These are phyloP conservation scores for Penicillium frequentans DNA, from an alignment of 2,329 filamentous ascomycete species.

Conservation along the genomic window DNA sequence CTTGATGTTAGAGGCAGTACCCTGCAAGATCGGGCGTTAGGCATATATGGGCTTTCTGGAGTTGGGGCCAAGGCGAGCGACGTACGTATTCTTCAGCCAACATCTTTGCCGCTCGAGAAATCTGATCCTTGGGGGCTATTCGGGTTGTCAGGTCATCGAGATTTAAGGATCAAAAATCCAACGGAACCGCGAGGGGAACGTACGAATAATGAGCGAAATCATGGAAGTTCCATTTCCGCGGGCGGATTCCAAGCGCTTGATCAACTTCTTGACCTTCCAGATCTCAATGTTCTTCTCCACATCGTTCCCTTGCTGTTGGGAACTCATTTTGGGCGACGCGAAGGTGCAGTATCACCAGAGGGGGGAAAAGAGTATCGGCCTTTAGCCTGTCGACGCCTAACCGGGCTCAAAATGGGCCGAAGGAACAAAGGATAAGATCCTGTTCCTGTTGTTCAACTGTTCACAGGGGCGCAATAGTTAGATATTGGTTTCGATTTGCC, in stretches of 20 bases:
- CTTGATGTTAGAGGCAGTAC: slow-evolving; percentile 99
- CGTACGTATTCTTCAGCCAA: slow-evolving; percentile 99
- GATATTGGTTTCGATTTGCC: slow-evolving; percentile 8
- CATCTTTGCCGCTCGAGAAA: slow-evolving; percentile 97
- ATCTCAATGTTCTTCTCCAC: slow-evolving; percentile 96
- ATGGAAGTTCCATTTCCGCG: slow-evolving; percentile 98
- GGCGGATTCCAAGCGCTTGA: slow-evolving; percentile 96
- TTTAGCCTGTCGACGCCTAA: slow-evolving; percentile 24
- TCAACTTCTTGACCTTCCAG: slow-evolving; percentile 97
- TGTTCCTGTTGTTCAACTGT: slow-evolving; percentile 2
- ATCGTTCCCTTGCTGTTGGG: slow-evolving; percentile 75
- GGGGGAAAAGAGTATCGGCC: slow-evolving; percentile 7
- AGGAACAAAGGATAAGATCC: slow-evolving; percentile 22
- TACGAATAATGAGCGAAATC: slow-evolving; percentile 99
- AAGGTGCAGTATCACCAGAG: slow-evolving; percentile 26
- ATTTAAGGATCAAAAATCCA: background rate
- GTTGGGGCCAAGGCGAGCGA: background rate
- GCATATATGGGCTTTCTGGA: background rate
- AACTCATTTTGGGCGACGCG: slow-evolving; percentile 70
- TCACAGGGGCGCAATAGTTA: background rate
- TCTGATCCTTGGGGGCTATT: slow-evolving; percentile 92
- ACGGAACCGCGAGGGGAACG: slow-evolving; percentile 39
- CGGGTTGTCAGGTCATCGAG: slow-evolving; percentile 9
- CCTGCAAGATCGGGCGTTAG: slow-evolving; percentile 51
- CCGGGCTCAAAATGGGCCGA: slow-evolving; percentile 18